These are phyloP conservation scores for Tuber magnatum DNA, from an alignment of 495 filamentous ascomycete species.

Conservation along the genomic window DNA sequence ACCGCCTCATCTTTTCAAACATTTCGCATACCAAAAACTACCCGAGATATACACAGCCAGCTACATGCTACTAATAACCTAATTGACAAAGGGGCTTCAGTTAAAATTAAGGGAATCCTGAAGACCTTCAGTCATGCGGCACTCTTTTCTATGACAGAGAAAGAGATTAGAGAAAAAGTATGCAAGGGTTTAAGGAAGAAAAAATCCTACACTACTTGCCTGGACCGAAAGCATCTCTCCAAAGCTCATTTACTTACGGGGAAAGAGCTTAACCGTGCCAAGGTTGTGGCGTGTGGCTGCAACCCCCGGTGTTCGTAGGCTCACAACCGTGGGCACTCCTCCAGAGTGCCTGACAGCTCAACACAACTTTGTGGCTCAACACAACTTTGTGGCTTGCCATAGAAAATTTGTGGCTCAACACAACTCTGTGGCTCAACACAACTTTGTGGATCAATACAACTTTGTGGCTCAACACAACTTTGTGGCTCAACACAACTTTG, in stretches of 20 bases:
- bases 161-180: background rate
- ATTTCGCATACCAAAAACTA: background rate
- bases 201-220: background rate
- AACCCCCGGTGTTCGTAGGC: too few species aligned
- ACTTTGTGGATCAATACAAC: too few species aligned
- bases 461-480: too few species aligned
- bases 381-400: too few species aligned
- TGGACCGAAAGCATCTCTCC: background rate
- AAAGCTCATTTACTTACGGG: background rate
- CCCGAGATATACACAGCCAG: background rate
- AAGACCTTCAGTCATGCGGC: background rate
- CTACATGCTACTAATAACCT: background rate
- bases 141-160: background rate
- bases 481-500: too few species aligned
- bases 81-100: background rate
- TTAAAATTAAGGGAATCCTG: background rate
- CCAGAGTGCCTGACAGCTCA: too few species aligned
- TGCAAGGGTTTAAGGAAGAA: background rate
- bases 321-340: too few species aligned
- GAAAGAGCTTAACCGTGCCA: background rate
- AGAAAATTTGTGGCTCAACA: too few species aligned
- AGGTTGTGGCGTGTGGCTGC: too few species aligned
- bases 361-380: too few species aligned
- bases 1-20: background rate
- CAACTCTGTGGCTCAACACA: too few species aligned